Conservation (phyloP, 345 rosid genomes). For the Populus ilicifolia region DNA sequence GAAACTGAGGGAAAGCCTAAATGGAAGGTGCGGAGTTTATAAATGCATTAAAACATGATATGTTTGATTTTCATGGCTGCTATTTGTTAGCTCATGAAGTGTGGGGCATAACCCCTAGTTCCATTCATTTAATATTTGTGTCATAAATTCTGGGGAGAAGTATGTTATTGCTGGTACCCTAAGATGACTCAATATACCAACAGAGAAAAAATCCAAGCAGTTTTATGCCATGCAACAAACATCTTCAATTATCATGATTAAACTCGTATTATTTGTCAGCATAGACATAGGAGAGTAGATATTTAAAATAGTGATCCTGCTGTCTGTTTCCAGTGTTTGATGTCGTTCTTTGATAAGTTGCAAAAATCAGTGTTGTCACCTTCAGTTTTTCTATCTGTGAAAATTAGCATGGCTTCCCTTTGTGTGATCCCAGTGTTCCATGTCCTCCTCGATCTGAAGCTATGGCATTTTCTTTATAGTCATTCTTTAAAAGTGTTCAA, state of each 20-base stretch:
- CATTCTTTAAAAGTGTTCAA: background rate
- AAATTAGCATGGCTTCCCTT: too few relatives aligned
- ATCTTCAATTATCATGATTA: background rate
- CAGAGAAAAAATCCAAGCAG: background rate
- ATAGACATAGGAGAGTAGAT: background rate
- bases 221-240: background rate
- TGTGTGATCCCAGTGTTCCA: too few relatives aligned
- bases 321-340: background rate
- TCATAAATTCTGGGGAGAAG: background rate
- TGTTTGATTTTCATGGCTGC: background rate
- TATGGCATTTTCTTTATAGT: background rate
- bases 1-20: conserved; percentile 93
- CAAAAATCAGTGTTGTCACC: too few relatives aligned
- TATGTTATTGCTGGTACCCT: background rate
- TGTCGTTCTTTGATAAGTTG: too few relatives aligned
- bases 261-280: background rate
- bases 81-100: background rate
- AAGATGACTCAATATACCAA: background rate
- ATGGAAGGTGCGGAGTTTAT: conserved; percentile 68
- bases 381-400: too few relatives aligned
- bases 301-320: background rate
- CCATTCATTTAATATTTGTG: background rate
- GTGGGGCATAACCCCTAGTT: background rate
- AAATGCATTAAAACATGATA: too few relatives aligned
- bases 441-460: background rate